Conservation (phyloP, 73 alveolate species). For the Tetrahymena borealis region DNA sequence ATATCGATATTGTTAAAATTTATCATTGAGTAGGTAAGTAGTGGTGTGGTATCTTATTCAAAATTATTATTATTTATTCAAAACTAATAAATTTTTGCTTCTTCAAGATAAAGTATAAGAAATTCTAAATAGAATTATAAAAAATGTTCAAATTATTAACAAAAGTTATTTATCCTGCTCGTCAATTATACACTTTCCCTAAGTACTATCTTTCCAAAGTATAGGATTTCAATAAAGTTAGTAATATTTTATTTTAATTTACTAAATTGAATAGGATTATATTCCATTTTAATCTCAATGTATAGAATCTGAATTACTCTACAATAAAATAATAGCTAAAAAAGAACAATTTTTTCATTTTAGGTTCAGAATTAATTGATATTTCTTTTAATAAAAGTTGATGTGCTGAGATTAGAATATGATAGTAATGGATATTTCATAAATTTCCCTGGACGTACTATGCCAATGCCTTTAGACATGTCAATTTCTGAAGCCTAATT, state of each 20-base stretch:
- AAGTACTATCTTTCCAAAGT: no score
- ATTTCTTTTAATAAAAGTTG: background rate
- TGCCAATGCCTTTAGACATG: background rate
- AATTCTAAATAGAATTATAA: no score
- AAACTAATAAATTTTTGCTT: background rate
- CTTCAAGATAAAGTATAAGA: no score
- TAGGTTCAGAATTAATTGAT: no score
- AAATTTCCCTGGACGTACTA: background rate
- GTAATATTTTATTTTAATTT: no score
- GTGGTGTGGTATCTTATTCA: background rate
- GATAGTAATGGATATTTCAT: background rate
- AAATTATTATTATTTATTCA: background rate
- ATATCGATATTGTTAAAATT: background rate
- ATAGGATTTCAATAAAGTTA: no score
- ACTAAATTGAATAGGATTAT: no score
- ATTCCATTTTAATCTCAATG: no score
- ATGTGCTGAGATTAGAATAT: background rate
- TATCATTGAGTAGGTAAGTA: background rate
- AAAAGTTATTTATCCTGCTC: no score
- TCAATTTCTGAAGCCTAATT: background rate
- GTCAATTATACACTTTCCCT: no score
- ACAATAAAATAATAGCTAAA: background rate
- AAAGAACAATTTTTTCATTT: background rate
- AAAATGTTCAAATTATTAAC: no score
- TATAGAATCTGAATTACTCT: no score